Evolutionary conservation across 192 early-diverging fungal genomes (phyloP).

Genomic region (Fimicolochytrium jonesii): DNA sequence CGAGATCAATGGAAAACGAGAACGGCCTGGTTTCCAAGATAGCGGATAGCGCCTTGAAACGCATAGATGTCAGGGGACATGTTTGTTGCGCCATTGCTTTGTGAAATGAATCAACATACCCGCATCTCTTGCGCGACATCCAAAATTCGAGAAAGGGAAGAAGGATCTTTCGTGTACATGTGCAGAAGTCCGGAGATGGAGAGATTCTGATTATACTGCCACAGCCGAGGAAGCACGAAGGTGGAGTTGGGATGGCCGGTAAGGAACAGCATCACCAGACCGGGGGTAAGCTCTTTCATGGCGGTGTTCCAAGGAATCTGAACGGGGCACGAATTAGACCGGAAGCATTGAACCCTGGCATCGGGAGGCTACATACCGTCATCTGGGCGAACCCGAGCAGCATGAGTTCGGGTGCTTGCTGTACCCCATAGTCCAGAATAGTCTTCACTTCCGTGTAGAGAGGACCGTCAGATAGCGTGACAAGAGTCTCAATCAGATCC

Average conservation of each 20-base stretch:
- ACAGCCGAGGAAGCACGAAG: constrained; percentile 67
- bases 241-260: constrained; percentile 56
- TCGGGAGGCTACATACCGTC: constrained; percentile 32
- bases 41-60: constrained; percentile 57
- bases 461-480: constrained; percentile 49
- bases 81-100: background rate
- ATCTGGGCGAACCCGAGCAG: constrained; percentile 69
- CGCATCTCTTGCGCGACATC: constrained; percentile 78
- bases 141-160: constrained; percentile 58
- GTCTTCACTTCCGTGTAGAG: constrained; percentile 56
- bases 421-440: constrained; percentile 57
- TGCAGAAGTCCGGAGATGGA: constrained; percentile 64
- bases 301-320: constrained; percentile 40
- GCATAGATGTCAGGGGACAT: background rate
- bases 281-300: constrained; percentile 56
- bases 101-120: constrained; percentile 35
- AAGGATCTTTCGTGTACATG: constrained; percentile 67
- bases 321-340: background rate
- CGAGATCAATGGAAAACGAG: constrained; percentile 73
- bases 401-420: constrained; percentile 68
- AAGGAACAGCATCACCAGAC: constrained; percentile 62
- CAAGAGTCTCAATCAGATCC: constrained; percentile 67
- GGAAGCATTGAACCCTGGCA: background rate
- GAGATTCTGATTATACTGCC: constrained; percentile 57
- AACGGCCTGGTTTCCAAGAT: constrained; percentile 66